A percentile compares a stretch with the other conserved stretches of the same genome.
phyloP scores from a whole-genome alignment of 768 basidiomycete genomes.

The Mrakia blollopis region DNA sequence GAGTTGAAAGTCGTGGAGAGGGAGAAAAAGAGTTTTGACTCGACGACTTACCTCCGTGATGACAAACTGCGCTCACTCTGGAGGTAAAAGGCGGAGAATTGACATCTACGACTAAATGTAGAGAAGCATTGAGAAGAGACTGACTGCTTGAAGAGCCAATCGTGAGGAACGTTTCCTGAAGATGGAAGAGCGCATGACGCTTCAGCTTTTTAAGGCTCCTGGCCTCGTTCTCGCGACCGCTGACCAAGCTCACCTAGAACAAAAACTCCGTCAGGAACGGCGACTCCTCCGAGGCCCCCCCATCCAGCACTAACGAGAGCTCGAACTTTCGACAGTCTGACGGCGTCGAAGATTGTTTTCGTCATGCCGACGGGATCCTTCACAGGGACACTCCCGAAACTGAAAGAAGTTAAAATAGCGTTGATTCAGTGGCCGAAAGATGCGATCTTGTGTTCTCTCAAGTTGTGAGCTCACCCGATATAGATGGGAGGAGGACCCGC shows the following conservation, averaged over 20 bases:
- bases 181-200: neutral
- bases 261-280: slow-evolving; percentile 55
- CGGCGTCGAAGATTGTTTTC: slow-evolving; percentile 57
- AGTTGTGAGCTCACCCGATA: slow-evolving; percentile 46
- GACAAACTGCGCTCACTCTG: slow-evolving; percentile 55
- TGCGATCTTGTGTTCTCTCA: too few relatives aligned
- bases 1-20: neutral
- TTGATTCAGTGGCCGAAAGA: too few relatives aligned
- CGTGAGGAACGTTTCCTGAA: slow-evolving; percentile 57
- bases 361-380: slow-evolving; percentile 55
- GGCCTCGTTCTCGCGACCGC: neutral
- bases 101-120: too few relatives aligned
- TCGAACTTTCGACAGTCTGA: slow-evolving; percentile 54
- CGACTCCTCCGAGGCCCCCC: slow-evolving; percentile 58
- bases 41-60: slow-evolving; percentile 48
- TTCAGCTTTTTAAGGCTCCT: neutral
- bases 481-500: slow-evolving; percentile 56
- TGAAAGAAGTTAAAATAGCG: too few relatives aligned
- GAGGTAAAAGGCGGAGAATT: too few relatives aligned
- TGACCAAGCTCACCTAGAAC: slow-evolving; percentile 46
- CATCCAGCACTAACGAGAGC: slow-evolving; percentile 63
- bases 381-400: slow-evolving; percentile 61
- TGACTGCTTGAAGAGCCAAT: slow-evolving; percentile 59
- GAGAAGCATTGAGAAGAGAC: too few relatives aligned
- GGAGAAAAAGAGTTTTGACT: neutral